Evolutionary conservation across 2,329 filamentous ascomycete genomes (phyloP).

Genomic region (Aspergillus sp.): DNA sequence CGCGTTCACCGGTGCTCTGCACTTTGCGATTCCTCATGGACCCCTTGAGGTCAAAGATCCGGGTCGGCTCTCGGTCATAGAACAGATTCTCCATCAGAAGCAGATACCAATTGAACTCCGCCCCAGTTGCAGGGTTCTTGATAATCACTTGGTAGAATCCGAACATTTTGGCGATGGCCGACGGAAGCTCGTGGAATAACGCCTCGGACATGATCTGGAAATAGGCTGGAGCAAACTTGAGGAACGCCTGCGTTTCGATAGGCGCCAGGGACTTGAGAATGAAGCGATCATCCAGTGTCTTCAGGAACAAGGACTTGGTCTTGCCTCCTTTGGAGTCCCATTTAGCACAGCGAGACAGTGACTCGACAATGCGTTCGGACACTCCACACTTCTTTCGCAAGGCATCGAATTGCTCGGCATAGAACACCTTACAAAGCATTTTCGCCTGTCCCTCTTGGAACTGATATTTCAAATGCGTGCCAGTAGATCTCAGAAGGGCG

Average conservation of each 20-base stretch:
- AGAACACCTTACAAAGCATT: constrained; percentile 98
- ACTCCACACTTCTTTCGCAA: constrained; percentile 89
- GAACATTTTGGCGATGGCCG: constrained; percentile 98
- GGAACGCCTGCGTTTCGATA: constrained; percentile 88
- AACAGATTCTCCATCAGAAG: constrained; percentile 97
- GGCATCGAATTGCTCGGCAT: constrained; percentile 96
- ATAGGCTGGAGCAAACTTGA: constrained; percentile 93
- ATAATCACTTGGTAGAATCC: constrained; percentile 97
- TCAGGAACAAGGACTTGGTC: constrained; percentile 94
- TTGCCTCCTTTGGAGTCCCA: constrained; percentile 99
- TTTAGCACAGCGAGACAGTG: constrained; percentile 88
- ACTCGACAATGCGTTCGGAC: constrained; percentile 90
- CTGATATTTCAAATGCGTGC: constrained; percentile 92
- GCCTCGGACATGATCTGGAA: constrained; percentile 97
- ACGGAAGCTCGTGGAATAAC: constrained; percentile 90
- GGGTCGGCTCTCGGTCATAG: constrained; percentile 85
- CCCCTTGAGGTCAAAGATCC: constrained; percentile 93
- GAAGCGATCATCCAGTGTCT: constrained; percentile 91
- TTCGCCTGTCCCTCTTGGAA: constrained; percentile 91
- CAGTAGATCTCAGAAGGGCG: constrained; percentile 77
- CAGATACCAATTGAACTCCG: constrained; percentile 91
- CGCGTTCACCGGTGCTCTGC: constrained; percentile 88
- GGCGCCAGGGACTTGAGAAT: constrained; percentile 88
- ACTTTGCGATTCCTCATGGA: constrained; percentile 99
- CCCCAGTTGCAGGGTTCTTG: constrained; percentile 87